These are phyloP conservation scores for Clonostachys solani DNA, from an alignment of 2,329 filamentous ascomycete species.

Conservation along the genomic window DNA sequence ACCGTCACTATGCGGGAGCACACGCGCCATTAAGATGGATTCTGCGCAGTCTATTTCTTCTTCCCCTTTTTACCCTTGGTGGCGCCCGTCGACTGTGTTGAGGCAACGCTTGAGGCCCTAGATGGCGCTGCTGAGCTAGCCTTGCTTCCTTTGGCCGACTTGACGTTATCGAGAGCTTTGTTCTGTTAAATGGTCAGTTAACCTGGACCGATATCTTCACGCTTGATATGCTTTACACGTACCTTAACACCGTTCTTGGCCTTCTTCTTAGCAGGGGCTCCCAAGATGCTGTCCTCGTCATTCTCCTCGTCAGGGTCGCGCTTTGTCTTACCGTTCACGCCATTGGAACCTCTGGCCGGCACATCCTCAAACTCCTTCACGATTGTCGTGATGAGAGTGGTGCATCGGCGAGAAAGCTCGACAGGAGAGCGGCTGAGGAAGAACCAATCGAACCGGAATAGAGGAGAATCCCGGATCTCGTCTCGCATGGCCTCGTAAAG, in stretches of 20 bases:
- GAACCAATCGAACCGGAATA: conserved; percentile 99
- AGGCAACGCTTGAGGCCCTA: conserved; percentile 83
- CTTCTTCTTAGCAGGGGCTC: conserved; percentile 91
- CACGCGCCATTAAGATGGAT: not conserved
- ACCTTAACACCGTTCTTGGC: conserved; percentile 86
- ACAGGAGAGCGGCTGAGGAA: conserved; percentile 92
- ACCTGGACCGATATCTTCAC: not conserved
- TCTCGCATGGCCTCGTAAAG: conserved; percentile 95
- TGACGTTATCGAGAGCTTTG: conserved; percentile 87
- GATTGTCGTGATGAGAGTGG: conserved; percentile 89
- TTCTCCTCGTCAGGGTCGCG: conserved; percentile 77
- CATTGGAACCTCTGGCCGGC: conserved; percentile 49
- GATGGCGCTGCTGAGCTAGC: conserved; percentile 73
- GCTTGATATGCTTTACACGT: conserved; percentile 9
- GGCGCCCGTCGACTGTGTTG: conserved; percentile 51
- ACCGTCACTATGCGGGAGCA: not conserved
- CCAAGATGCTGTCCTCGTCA: conserved; percentile 76
- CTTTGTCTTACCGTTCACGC: conserved; percentile 65
- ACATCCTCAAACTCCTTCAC: conserved; percentile 87
- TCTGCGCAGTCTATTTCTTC: conserved; percentile 13
- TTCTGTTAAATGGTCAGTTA: conserved; percentile 53
- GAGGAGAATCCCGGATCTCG: conserved; percentile 87
- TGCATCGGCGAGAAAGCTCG: conserved; percentile 89
- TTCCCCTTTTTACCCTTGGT: conserved; percentile 44
- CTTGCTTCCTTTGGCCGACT: conserved; percentile 66